Evolutionary conservation across 148 eudicot species (phyloP).

Genomic region (Rhododendron kiyosumense): DNA sequence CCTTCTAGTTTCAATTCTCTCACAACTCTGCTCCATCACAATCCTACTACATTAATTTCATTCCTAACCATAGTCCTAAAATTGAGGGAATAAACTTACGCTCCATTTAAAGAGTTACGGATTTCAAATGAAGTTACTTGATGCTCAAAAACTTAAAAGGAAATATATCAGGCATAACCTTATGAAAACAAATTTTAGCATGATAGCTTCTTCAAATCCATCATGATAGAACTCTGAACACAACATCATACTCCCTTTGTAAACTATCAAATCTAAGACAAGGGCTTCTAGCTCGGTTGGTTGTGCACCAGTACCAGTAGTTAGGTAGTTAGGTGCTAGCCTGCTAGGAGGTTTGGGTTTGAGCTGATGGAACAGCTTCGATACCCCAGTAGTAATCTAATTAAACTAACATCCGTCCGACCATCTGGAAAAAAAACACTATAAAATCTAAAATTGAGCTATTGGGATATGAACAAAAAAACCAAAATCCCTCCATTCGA

Average conservation of each 20-base stretch:
- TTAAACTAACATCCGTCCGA: neutral
- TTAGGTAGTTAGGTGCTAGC: neutral
- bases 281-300: neutral
- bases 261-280: neutral
- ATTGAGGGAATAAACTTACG: neutral
- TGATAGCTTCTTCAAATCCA: neutral
- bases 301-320: neutral
- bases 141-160: neutral
- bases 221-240: neutral
- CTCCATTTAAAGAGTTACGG: neutral
- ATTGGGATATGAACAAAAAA: neutral
- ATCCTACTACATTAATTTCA: conserved; percentile 12
- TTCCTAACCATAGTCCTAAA: neutral
- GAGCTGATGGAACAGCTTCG: neutral
- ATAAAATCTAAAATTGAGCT: neutral
- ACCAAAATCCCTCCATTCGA: neutral
- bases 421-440: too few relatives aligned
- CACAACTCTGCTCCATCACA: conserved; percentile 55
- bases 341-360: neutral
- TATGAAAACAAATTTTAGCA: neutral
- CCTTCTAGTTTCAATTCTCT: conserved; percentile 80
- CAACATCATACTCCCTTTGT: neutral
- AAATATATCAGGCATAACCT: neutral
- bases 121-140: neutral
- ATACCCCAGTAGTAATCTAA: neutral